phyloP scores from a whole-genome alignment of 2,329 filamentous ascomycete species.

The Colletotrichum trifolii region DNA sequence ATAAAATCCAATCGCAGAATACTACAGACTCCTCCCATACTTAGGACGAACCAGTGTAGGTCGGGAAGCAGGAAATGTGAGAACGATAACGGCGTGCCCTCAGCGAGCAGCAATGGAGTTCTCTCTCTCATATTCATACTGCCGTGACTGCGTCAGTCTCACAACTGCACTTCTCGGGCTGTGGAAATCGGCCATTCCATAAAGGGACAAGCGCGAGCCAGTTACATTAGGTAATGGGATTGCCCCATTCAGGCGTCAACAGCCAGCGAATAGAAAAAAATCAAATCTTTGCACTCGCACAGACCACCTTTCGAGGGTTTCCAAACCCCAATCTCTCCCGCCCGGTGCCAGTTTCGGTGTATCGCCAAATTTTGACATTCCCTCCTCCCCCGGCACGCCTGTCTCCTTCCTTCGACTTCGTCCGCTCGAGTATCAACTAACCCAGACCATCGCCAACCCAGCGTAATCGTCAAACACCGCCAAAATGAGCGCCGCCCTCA shows the following conservation, averaged over 20 bases:
- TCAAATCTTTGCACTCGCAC: background rate
- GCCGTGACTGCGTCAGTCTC: no score
- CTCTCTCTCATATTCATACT: no score
- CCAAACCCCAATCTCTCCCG: slow-evolving; percentile 39
- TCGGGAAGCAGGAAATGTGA: no score
- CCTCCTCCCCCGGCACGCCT: background rate
- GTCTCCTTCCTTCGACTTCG: slow-evolving; percentile 9
- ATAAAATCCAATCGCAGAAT: no score
- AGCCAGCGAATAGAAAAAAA: background rate
- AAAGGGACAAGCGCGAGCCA: background rate
- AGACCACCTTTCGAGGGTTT: slow-evolving; percentile 35
- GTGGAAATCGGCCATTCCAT: background rate
- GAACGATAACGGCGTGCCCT: no score
- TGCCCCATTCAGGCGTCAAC: no score
- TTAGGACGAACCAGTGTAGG: no score
- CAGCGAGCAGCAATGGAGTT: no score
- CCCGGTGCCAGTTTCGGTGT: background rate
- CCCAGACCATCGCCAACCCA: slow-evolving; percentile 32
- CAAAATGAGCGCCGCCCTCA: slow-evolving; percentile 80
- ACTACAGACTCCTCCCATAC: no score
- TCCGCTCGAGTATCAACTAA: slow-evolving; percentile 38
- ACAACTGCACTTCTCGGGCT: no score
- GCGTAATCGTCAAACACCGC: slow-evolving; percentile 49
- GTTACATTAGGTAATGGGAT: no score
- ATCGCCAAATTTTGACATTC: background rate